Conservation (phyloP, 2,329 filamentous ascomycete species). For the Aspergillus quadrilineatus region DNA sequence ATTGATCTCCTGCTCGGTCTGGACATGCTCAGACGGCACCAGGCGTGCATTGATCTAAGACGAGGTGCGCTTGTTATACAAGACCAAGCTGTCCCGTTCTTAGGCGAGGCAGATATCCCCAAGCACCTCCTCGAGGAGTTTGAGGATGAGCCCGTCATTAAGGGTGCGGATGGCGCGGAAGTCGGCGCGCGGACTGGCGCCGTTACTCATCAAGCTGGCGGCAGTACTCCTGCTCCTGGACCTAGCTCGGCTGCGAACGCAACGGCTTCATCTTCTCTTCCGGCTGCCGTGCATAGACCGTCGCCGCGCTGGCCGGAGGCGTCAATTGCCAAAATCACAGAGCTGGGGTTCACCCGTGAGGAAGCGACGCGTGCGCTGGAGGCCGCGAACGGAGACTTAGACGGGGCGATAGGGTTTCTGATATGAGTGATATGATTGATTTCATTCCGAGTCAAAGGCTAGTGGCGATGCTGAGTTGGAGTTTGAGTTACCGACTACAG, state of each 20-base stretch:
- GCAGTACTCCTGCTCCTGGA: constrained; percentile 17
- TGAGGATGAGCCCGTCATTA: constrained; percentile 76
- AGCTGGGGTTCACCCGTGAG: constrained; percentile 73
- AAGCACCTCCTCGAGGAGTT: constrained; percentile 70
- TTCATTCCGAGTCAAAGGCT: neutral
- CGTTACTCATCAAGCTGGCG: constrained; percentile 39
- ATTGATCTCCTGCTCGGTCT: constrained; percentile 90
- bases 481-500: neutral
- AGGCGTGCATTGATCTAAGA: constrained; percentile 84
- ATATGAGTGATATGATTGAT: constrained; percentile 42
- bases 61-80: constrained; percentile 85
- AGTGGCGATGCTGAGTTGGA: neutral
- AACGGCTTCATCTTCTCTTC: constrained; percentile 24
- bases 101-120: constrained; percentile 93
- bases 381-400: constrained; percentile 80
- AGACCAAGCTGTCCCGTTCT: constrained; percentile 81
- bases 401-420: constrained; percentile 80
- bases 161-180: constrained; percentile 82
- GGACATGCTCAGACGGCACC: constrained; percentile 96
- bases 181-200: constrained; percentile 83
- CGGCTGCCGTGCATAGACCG: constrained; percentile 23
- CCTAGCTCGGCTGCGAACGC: constrained; percentile 18
- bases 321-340: constrained; percentile 71
- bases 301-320: constrained; percentile 55
- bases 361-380: constrained; percentile 78